Evolutionary conservation across 768 basidiomycete species (phyloP).

Genomic region (Tubosaeta brunneosetosa): DNA sequence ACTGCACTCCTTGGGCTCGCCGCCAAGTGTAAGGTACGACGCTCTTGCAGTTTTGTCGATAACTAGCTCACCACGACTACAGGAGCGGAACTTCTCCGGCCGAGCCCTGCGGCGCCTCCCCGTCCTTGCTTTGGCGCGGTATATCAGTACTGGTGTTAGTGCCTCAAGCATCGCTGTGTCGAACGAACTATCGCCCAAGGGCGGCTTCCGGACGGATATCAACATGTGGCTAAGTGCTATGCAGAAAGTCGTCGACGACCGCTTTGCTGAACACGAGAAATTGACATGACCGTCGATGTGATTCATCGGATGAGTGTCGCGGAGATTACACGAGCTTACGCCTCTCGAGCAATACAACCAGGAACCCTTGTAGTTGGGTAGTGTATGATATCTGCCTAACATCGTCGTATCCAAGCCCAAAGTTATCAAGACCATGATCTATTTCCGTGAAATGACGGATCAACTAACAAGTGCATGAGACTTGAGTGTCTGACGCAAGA

Average conservation of each 20-base stretch:
- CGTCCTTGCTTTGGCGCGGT: constrained; percentile 83
- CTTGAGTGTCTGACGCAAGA: background rate
- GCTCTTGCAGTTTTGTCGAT: background rate
- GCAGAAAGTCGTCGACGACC: constrained; percentile 65
- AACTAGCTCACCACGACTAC: background rate
- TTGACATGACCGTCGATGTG: constrained; percentile 28
- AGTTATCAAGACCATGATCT: background rate
- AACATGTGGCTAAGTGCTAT: constrained; percentile 83
- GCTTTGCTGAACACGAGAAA: constrained; percentile 48
- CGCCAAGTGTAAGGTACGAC: constrained; percentile 70
- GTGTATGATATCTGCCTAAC: background rate
- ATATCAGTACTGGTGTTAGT: constrained; percentile 53
- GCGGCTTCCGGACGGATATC: constrained; percentile 34
- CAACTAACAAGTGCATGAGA: constrained; percentile 15
- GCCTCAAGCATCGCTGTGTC: constrained; percentile 13
- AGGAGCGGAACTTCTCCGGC: constrained; percentile 85
- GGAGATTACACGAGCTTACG: background rate
- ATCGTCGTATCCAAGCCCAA: constrained; percentile 5
- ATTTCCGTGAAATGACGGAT: constrained; percentile 21
- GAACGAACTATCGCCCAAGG: constrained; percentile 4
- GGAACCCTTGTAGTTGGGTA: background rate
- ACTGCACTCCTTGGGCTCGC: constrained; percentile 65
- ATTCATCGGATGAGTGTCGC: background rate
- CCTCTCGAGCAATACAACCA: background rate
- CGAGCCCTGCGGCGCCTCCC: constrained; percentile 90